Evolutionary conservation across 192 early-diverging fungal genomes (phyloP).

Genomic region (Dissophora globulifera): DNA sequence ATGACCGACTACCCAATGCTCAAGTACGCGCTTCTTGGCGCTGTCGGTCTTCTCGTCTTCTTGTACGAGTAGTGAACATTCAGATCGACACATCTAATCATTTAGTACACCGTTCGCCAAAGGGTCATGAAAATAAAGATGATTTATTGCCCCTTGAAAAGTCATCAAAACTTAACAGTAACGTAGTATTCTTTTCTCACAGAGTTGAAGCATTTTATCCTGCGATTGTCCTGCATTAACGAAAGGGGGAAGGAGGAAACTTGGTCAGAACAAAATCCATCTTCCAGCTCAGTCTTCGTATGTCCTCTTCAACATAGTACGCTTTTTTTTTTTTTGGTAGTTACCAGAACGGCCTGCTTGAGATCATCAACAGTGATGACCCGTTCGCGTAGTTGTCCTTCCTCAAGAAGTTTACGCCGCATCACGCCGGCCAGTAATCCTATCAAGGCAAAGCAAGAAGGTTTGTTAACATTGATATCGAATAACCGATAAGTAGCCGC

Average conservation of each 20-base stretch:
- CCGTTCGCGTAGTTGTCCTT: slow-evolving; percentile 41
- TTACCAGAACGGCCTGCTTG: slow-evolving; percentile 57
- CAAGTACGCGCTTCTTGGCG: slow-evolving; percentile 84
- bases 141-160: too few relatives aligned
- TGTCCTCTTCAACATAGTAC: too few relatives aligned
- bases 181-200: slow-evolving; percentile 60
- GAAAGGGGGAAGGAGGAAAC: background rate
- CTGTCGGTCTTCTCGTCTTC: slow-evolving; percentile 78
- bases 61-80: slow-evolving; percentile 47
- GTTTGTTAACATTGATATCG: too few relatives aligned
- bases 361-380: slow-evolving; percentile 59
- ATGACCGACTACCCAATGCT: slow-evolving; percentile 96
- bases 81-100: too few relatives aligned
- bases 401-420: slow-evolving; percentile 55
- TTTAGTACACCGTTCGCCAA: too few relatives aligned
- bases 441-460: too few relatives aligned
- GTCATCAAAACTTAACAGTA: slow-evolving; percentile 16
- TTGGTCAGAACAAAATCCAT: too few relatives aligned
- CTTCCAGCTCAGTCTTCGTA: too few relatives aligned
- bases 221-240: slow-evolving; percentile 48
- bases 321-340: too few relatives aligned
- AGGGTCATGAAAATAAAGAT: too few relatives aligned
- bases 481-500: too few relatives aligned
- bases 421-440: slow-evolving; percentile 61
- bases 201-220: slow-evolving; percentile 68